A percentile compares a stretch with the other conserved stretches of the same genome.
These are phyloP conservation scores for Ophiocordyceps sinensis DNA, from an alignment of 2,329 filamentous ascomycete genomes.

Conservation along the genomic window DNA sequence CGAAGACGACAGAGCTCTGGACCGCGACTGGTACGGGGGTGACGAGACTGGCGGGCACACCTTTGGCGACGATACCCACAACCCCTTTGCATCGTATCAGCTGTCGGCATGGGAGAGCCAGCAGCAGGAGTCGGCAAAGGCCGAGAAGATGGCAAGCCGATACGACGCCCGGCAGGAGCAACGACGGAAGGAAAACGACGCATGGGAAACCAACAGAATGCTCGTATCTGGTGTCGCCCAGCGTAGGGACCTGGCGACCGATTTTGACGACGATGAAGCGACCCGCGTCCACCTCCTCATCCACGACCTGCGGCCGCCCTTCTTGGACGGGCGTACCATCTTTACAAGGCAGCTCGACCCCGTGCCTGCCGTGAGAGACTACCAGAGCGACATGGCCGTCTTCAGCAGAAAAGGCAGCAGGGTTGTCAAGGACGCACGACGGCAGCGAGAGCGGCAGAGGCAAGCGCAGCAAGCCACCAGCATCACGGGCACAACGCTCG, in stretches of 20 bases:
- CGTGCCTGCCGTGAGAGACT: slow-evolving; percentile 80
- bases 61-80: slow-evolving; percentile 84
- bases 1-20: slow-evolving; percentile 60
- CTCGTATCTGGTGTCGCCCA: slow-evolving; percentile 92
- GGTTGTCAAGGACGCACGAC: slow-evolving; percentile 79
- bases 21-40: slow-evolving; percentile 85
- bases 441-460: slow-evolving; percentile 84
- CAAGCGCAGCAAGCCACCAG: slow-evolving; percentile 94
- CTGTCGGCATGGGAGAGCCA: slow-evolving; percentile 60
- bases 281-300: slow-evolving; percentile 83
- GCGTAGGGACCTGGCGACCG: slow-evolving; percentile 62
- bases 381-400: slow-evolving; percentile 97
- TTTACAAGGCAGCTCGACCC: slow-evolving; percentile 97
- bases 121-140: slow-evolving; percentile 62
- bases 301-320: slow-evolving; percentile 86
- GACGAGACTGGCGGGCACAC: slow-evolving; percentile 71
- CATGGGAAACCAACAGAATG: slow-evolving; percentile 99
- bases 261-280: slow-evolving; percentile 84
- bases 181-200: slow-evolving; percentile 87
- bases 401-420: slow-evolving; percentile 91
- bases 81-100: slow-evolving; percentile 71
- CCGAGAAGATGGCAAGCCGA: slow-evolving; percentile 66
- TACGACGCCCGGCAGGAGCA: slow-evolving; percentile 59
- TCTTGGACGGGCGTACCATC: slow-evolving; percentile 84
- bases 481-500: slow-evolving; percentile 77